Percentiles rank a stretch among this genome's conserved stretches.
phyloP scores from a whole-genome alignment of 768 basidiomycete species.

The Leccinum variicolor region DNA sequence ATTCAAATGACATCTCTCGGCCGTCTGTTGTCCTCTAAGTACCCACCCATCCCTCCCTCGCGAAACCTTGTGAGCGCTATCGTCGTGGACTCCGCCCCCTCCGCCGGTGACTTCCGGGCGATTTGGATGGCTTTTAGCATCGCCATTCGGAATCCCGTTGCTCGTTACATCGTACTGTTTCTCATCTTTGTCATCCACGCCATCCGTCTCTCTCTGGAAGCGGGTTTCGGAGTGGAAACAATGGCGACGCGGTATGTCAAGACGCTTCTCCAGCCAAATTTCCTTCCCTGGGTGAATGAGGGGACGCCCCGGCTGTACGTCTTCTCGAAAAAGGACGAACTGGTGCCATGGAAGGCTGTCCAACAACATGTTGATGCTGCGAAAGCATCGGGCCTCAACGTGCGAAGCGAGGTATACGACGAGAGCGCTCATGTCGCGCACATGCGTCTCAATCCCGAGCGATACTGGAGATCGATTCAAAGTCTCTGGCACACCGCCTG shows the following conservation, averaged over 20 bases:
- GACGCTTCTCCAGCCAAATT: slow-evolving; percentile 16
- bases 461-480: slow-evolving; percentile 25
- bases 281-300: slow-evolving; percentile 32
- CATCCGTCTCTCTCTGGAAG: slow-evolving; percentile 6
- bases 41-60: slow-evolving; percentile 6
- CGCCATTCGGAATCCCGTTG: slow-evolving; percentile 20
- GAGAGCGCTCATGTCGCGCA: slow-evolving; percentile 36
- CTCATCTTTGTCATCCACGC: slow-evolving; percentile 15
- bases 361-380: slow-evolving; percentile 25
- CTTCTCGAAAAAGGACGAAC: slow-evolving; percentile 30
- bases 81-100: slow-evolving; percentile 24
- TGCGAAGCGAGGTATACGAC: slow-evolving; percentile 30
- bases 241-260: slow-evolving; percentile 3
- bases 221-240: slow-evolving; percentile 18
- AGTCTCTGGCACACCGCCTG: slow-evolving; percentile 21
- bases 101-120: slow-evolving; percentile 9
- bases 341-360: slow-evolving; percentile 29
- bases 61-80: slow-evolving; percentile 10
- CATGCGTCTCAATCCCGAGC: slow-evolving; percentile 26
- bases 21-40: slow-evolving; percentile 18
- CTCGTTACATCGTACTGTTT: slow-evolving; percentile 8
- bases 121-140: slow-evolving; percentile 21
- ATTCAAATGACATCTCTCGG: slow-evolving; percentile 19
- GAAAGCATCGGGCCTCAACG: slow-evolving; percentile 22
- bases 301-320: slow-evolving; percentile 35